A percentile compares a stretch with the other conserved stretches of the same genome.
Conservation (phyloP, 2,329 filamentous ascomycete species). For the Xylaria sp. region DNA sequence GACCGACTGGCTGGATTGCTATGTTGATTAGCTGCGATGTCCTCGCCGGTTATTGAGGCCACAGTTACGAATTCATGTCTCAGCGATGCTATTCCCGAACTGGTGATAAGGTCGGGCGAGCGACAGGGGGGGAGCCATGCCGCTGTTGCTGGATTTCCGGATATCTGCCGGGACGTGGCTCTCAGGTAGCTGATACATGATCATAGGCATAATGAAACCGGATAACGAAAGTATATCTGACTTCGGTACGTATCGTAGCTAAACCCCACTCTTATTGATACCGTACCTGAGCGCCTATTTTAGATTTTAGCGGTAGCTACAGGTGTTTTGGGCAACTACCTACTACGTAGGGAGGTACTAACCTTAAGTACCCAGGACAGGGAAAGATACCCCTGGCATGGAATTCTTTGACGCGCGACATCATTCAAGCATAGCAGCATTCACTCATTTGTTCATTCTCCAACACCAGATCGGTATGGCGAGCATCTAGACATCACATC, state of each 20-base stretch:
- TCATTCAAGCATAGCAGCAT: constrained; percentile 19
- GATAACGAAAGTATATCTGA: neutral
- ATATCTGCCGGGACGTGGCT: constrained; percentile 46
- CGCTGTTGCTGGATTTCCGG: constrained; percentile 48
- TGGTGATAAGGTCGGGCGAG: constrained; percentile 25
- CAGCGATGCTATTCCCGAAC: constrained; percentile 41
- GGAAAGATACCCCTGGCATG: neutral
- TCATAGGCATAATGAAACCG: neutral
- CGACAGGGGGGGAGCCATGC: constrained; percentile 2
- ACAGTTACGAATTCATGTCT: constrained; percentile 43
- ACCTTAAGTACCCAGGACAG: too few species aligned
- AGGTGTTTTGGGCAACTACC: too few species aligned
- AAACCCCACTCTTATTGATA: neutral
- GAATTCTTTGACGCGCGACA: constrained; percentile 40
- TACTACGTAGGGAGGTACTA: too few species aligned
- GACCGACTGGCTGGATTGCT: constrained; percentile 7
- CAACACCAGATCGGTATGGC: constrained; percentile 7
- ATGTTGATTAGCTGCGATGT: neutral
- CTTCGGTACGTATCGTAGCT: neutral
- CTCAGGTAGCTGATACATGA: constrained; percentile 1
- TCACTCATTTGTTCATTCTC: constrained; percentile 19
- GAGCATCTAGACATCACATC: neutral
- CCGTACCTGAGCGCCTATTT: neutral
- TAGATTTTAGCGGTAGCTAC: neutral
- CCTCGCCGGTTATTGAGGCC: constrained; percentile 36